Conservation (phyloP, 2,329 filamentous ascomycete species). For the Cryphonectria nitschkei region DNA sequence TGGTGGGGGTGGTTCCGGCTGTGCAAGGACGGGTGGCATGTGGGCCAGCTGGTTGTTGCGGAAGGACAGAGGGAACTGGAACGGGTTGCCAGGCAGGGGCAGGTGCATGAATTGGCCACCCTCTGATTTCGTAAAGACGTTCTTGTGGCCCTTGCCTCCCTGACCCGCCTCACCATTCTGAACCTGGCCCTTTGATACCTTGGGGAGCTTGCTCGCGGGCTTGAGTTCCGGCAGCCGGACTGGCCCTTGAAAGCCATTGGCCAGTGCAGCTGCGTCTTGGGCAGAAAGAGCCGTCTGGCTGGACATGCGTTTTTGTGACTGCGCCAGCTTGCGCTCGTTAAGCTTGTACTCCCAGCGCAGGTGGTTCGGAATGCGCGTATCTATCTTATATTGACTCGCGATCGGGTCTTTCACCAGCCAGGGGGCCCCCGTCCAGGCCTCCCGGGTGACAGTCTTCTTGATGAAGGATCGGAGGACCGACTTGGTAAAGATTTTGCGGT, state of each 20-base stretch:
- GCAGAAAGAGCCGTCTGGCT: slow-evolving; percentile 35
- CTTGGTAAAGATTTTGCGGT: slow-evolving; percentile 93
- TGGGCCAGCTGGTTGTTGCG: slow-evolving; percentile 47
- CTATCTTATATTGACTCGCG: slow-evolving; percentile 82
- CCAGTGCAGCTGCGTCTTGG: slow-evolving; percentile 47
- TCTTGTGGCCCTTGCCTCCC: slow-evolving; percentile 43
- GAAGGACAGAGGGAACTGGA: slow-evolving; percentile 50
- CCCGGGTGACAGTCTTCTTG: slow-evolving; percentile 89
- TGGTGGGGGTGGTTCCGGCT: slow-evolving; percentile 56
- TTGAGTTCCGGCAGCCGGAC: slow-evolving; percentile 73
- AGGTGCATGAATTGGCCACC: slow-evolving; percentile 44
- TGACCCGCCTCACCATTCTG: slow-evolving; percentile 40
- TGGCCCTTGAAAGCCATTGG: slow-evolving; percentile 47
- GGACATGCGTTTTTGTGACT: slow-evolving; percentile 65
- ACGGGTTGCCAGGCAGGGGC: slow-evolving; percentile 49
- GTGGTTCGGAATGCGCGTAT: slow-evolving; percentile 82
- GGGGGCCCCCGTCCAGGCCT: slow-evolving; percentile 93
- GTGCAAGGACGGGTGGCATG: slow-evolving; percentile 44
- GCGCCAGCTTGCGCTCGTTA: slow-evolving; percentile 73
- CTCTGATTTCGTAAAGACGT: slow-evolving; percentile 41
- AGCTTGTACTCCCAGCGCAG: slow-evolving; percentile 80
- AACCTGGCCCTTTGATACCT: slow-evolving; percentile 70
- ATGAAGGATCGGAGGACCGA: slow-evolving; percentile 91
- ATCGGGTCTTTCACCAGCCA: slow-evolving; percentile 92
- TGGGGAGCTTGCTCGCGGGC: slow-evolving; percentile 71